Conservation (phyloP, 805 yeast genomes). For the Candida nitratophila region DNA sequence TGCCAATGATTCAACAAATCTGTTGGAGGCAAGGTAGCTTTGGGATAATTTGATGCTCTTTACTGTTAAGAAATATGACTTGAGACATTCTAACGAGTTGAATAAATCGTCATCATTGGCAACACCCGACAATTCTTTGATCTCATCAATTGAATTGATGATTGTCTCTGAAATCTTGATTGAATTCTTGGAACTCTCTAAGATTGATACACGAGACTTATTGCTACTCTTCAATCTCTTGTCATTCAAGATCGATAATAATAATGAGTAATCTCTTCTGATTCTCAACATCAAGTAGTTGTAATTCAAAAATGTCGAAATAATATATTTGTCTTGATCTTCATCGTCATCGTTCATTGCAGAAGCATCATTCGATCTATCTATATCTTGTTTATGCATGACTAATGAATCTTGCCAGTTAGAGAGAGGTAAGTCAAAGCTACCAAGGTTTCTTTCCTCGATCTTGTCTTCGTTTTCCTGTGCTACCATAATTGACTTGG, state of each 20-base stretch:
- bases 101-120: slow-evolving; percentile 70
- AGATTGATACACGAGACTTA: slow-evolving; percentile 15
- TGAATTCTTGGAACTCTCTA: slow-evolving; percentile 33
- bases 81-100: slow-evolving; percentile 44
- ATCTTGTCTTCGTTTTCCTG: slow-evolving; percentile 22
- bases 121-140: slow-evolving; percentile 87
- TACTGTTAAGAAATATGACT: slow-evolving; percentile 36
- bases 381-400: slow-evolving; percentile 49
- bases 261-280: slow-evolving; percentile 57
- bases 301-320: slow-evolving; percentile 71
- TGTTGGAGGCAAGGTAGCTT: slow-evolving; percentile 32
- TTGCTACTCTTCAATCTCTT: slow-evolving; percentile 12
- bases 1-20: slow-evolving; percentile 41
- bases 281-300: slow-evolving; percentile 57
- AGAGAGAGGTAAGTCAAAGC: slow-evolving; percentile 49
- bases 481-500: slow-evolving; percentile 45
- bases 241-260: slow-evolving; percentile 25
- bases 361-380: slow-evolving; percentile 30
- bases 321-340: slow-evolving; percentile 65
- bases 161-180: slow-evolving; percentile 46
- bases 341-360: slow-evolving; percentile 36
- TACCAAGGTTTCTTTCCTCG: slow-evolving; percentile 30
- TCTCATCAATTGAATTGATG: slow-evolving; percentile 44
- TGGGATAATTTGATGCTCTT: slow-evolving; percentile 39
- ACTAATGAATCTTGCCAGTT: slow-evolving; percentile 69